These are phyloP conservation scores for Xanthoconium separans DNA, from an alignment of 1,284 basidiomycete species.

Conservation along the genomic window DNA sequence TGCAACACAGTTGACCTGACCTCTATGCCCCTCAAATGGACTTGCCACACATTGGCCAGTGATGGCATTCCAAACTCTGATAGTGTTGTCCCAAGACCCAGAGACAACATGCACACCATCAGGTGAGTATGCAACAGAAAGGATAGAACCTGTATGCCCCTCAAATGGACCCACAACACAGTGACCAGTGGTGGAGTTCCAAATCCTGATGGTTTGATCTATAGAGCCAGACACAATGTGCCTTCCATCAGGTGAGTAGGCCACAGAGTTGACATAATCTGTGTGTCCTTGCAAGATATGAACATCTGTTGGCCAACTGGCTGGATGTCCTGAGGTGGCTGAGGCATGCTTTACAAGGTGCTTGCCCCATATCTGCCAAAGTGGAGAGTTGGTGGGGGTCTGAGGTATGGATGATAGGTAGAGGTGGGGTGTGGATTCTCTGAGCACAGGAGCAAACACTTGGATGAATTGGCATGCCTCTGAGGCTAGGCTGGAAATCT, in stretches of 20 bases:
- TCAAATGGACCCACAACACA: neutral
- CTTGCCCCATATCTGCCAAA: neutral
- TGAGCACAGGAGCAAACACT: slow-evolving; percentile 2
- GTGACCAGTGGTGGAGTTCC: neutral
- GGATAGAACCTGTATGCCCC: neutral
- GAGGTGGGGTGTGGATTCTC: neutral
- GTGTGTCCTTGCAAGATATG: neutral
- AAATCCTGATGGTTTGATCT: neutral
- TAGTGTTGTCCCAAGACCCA: neutral
- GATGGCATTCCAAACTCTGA: neutral
- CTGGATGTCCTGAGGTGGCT: neutral
- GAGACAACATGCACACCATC: neutral
- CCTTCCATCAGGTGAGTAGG: neutral
- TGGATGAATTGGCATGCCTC: slow-evolving; percentile 1
- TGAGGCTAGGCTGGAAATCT: slow-evolving; percentile 1
- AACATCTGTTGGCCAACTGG: neutral
- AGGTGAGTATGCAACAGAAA: neutral
- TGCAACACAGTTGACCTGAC: neutral
- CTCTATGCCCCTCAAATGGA: neutral
- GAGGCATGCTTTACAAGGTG: neutral
- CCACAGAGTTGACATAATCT: neutral
- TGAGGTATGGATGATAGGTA: neutral
- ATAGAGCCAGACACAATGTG: neutral
- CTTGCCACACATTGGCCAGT: neutral
- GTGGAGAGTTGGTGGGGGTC: neutral